These are phyloP conservation scores for Scheffersomyces parashehatae DNA, from an alignment of 1,139 yeast species.

Conservation along the genomic window DNA sequence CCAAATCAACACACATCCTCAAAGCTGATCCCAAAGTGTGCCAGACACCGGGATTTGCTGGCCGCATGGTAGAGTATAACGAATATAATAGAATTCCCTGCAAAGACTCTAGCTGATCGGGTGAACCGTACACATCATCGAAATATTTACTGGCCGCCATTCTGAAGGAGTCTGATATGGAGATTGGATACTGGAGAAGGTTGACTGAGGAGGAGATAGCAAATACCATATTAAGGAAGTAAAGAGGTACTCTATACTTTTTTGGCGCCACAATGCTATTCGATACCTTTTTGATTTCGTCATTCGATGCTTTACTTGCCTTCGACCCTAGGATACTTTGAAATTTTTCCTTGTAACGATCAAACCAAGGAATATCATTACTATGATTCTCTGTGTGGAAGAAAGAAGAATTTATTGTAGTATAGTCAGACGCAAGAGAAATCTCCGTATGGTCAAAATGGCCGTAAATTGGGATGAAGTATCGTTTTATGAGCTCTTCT, in stretches of 20 bases:
- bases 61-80: slow-evolving; percentile 71
- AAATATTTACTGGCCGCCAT: slow-evolving; percentile 64
- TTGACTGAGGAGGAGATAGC: slow-evolving; percentile 80
- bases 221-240: slow-evolving; percentile 71
- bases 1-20: slow-evolving; percentile 79
- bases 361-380: slow-evolving; percentile 49
- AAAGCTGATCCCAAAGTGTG: slow-evolving; percentile 80
- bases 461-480: slow-evolving; percentile 81
- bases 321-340: slow-evolving; percentile 17
- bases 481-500: slow-evolving; percentile 64
- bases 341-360: slow-evolving; percentile 31
- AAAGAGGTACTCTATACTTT: slow-evolving; percentile 45
- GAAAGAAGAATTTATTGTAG: slow-evolving; percentile 43
- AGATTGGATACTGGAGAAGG: slow-evolving; percentile 66
- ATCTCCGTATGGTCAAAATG: slow-evolving; percentile 50
- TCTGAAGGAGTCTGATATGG: slow-evolving; percentile 71
- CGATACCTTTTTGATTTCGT: slow-evolving; percentile 26
- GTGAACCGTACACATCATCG: slow-evolving; percentile 57
- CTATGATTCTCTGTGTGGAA: slow-evolving; percentile 10
- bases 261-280: slow-evolving; percentile 47
- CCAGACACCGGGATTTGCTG: slow-evolving; percentile 91
- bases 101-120: slow-evolving; percentile 66
- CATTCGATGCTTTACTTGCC: slow-evolving; percentile 5
- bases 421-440: slow-evolving; percentile 62
- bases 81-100: slow-evolving; percentile 73